Evolutionary conservation across 2,329 filamentous ascomycete species (phyloP).

Genomic region (Clonostachys byssicola): DNA sequence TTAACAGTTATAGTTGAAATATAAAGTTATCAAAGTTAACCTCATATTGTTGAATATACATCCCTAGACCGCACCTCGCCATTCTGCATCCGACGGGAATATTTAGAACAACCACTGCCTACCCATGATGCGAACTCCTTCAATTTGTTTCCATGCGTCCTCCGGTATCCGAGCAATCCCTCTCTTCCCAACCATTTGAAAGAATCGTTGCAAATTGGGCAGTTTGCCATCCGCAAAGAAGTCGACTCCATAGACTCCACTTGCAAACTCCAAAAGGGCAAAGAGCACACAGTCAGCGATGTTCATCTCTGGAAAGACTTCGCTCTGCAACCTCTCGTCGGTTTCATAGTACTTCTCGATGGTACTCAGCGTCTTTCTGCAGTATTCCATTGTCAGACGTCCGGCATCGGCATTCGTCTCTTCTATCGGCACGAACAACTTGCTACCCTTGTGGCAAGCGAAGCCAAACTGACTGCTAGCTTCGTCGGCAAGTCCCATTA

Average conservation of each 20-base stretch:
- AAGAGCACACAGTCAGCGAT: constrained; percentile 1
- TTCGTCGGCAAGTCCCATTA: not conserved
- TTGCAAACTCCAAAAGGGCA: not conserved
- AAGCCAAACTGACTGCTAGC: not conserved
- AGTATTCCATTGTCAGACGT: not conserved
- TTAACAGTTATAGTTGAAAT: too few species aligned
- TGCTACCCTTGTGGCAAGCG: not conserved
- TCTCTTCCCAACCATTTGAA: too few species aligned
- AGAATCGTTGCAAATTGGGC: too few species aligned
- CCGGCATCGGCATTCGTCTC: not conserved
- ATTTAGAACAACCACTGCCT: too few species aligned
- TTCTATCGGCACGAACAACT: not conserved
- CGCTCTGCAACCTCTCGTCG: not conserved
- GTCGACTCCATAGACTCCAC: not conserved
- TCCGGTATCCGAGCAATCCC: too few species aligned
- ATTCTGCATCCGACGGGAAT: too few species aligned
- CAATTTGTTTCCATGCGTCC: too few species aligned
- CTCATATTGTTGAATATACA: too few species aligned
- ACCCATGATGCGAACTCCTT: too few species aligned
- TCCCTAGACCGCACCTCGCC: too few species aligned
- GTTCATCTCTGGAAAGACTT: not conserved
- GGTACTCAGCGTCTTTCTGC: not conserved
- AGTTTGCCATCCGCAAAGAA: not conserved
- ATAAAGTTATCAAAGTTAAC: too few species aligned
- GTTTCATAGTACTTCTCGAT: not conserved